Conservation (phyloP, 2,329 filamentous ascomycete genomes). For the Tothia fuscella region DNA sequence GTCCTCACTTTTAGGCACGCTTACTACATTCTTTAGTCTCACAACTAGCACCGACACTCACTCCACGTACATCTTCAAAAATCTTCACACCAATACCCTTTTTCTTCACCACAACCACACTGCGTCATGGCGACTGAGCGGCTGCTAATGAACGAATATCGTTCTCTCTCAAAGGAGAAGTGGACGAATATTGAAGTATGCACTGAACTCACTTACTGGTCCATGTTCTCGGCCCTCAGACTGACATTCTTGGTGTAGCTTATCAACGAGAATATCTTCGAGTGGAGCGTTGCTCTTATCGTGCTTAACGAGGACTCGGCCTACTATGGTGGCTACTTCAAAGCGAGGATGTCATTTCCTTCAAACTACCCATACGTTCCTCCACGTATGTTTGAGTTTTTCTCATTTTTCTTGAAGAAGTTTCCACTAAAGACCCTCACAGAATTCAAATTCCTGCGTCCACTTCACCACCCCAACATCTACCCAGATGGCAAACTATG, state of each 20-base stretch:
- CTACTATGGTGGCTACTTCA: constrained; percentile 90
- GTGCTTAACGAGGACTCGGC: constrained; percentile 85
- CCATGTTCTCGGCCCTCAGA: not conserved
- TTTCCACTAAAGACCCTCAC: constrained; percentile 2
- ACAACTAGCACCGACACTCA: too few species aligned
- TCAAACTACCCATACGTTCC: constrained; percentile 82
- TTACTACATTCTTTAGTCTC: too few species aligned
- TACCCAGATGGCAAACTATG: constrained; percentile 84
- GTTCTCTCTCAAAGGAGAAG: constrained; percentile 71
- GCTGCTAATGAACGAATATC: constrained; percentile 81
- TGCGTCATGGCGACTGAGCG: constrained; percentile 47
- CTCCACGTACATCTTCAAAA: too few species aligned
- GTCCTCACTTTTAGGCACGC: too few species aligned
- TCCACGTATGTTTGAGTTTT: constrained; percentile 40
- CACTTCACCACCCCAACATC: constrained; percentile 87
- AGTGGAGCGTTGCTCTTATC: constrained; percentile 80
- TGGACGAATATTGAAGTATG: constrained; percentile 84
- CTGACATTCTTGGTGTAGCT: constrained; percentile 41
- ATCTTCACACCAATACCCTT: too few species aligned
- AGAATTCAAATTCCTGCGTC: constrained; percentile 71
- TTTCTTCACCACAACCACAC: too few species aligned
- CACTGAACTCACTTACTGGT: constrained; percentile 4
- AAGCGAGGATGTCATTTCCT: constrained; percentile 78
- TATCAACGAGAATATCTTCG: constrained; percentile 70
- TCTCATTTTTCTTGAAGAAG: not conserved